A percentile compares a stretch with the other conserved stretches of the same genome.
phyloP scores from a whole-genome alignment of 352 stramenopile species.

The Globisporangium middletonii region DNA sequence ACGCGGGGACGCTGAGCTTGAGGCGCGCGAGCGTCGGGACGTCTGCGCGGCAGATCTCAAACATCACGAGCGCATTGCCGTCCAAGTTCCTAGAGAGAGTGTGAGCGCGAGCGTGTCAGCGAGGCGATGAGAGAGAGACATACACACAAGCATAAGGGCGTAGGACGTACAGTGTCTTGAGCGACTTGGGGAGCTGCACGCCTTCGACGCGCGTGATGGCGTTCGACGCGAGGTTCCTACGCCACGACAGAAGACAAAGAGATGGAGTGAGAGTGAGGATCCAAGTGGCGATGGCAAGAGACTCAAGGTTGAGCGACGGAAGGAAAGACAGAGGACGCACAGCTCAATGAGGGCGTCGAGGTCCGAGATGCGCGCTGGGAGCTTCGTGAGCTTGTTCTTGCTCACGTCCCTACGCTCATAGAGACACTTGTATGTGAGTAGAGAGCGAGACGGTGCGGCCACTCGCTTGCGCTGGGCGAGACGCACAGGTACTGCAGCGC shows the following conservation, averaged over 20 bases:
- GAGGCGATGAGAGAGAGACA: no score
- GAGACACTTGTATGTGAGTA: neutral
- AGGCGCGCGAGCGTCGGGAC: constrained; percentile 31
- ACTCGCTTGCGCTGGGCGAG: no score
- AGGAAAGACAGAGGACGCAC: constrained; percentile 20
- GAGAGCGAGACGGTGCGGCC: neutral
- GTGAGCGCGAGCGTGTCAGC: no score
- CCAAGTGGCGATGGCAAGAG: no score
- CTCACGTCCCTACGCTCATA: constrained; percentile 39
- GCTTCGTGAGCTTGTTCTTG: constrained; percentile 40
- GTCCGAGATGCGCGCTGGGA: constrained; percentile 36
- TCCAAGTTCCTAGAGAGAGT: constrained; percentile 17
- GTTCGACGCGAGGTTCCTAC: constrained; percentile 58
- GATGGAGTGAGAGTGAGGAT: no score
- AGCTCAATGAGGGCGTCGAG: constrained; percentile 44
- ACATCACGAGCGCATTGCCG: constrained; percentile 36
- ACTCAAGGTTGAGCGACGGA: neutral
- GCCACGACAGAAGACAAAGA: neutral
- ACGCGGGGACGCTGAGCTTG: constrained; percentile 11
- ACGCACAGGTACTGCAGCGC: constrained; percentile 49
- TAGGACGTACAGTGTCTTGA: constrained; percentile 26
- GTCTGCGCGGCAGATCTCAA: constrained; percentile 42
- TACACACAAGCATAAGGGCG: no score
- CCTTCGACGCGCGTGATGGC: constrained; percentile 38
- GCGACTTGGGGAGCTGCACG: constrained; percentile 45